Percentiles rank a stretch among this genome's conserved stretches.
phyloP scores from a whole-genome alignment of 805 yeast species.

The Monosporozyma siamensis region DNA sequence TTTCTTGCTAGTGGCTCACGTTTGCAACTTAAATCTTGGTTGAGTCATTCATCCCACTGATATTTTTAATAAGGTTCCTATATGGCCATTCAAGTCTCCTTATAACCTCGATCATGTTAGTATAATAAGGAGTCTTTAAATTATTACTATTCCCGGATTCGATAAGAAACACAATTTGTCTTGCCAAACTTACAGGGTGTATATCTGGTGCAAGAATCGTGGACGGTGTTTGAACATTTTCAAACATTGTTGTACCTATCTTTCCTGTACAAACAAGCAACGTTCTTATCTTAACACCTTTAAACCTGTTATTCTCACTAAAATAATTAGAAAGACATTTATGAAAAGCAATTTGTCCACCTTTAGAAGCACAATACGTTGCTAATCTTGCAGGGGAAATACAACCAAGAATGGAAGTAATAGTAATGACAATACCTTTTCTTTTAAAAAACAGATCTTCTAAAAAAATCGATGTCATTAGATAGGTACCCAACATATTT shows the following conservation, averaged over 20 bases:
- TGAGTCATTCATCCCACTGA: constrained; percentile 55
- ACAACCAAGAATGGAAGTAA: constrained; percentile 79
- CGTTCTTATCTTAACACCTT: constrained; percentile 44
- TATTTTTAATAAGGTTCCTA: constrained; percentile 30
- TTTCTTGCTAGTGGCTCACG: too few relatives aligned
- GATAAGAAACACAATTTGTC: constrained; percentile 44
- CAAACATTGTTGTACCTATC: constrained; percentile 64
- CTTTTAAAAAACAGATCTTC: constrained; percentile 56
- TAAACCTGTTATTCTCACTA: background rate
- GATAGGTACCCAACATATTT: constrained; percentile 62
- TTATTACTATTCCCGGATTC: constrained; percentile 57
- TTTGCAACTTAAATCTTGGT: constrained; percentile 11
- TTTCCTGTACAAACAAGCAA: constrained; percentile 85
- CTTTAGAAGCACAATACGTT: constrained; percentile 85
- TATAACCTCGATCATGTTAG: constrained; percentile 60
- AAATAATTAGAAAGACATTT: constrained; percentile 69
- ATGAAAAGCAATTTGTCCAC: constrained; percentile 77
- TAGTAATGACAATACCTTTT: constrained; percentile 70
- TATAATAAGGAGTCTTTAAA: constrained; percentile 67
- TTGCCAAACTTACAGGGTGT: constrained; percentile 59
- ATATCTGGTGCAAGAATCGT: constrained; percentile 72
- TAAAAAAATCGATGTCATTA: constrained; percentile 58
- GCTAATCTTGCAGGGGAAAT: constrained; percentile 72
- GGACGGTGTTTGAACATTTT: constrained; percentile 65
- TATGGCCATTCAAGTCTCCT: constrained; percentile 64